Percentiles rank a stretch among this genome's conserved stretches.
These are phyloP conservation scores for Acacia confusa DNA, from an alignment of 306 rosid species.

Conservation along the genomic window DNA sequence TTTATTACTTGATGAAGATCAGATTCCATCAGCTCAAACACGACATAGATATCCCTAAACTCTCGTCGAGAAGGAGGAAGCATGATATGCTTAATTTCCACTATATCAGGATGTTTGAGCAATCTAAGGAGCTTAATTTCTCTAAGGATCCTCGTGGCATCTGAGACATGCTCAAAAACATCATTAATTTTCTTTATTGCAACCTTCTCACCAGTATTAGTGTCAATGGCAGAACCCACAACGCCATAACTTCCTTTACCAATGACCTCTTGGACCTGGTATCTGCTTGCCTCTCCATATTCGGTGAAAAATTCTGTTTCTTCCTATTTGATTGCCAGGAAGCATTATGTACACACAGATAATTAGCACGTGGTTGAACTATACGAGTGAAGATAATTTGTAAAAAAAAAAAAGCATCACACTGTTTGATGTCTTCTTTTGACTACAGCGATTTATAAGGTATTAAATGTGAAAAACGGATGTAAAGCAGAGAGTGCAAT, in stretches of 20 bases:
- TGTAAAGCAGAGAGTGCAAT: neutral
- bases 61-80: conserved; percentile 51
- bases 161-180: conserved; percentile 53
- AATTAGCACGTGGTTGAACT: neutral
- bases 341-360: neutral
- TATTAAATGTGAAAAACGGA: neutral
- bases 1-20: conserved; percentile 53
- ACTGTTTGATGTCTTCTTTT: neutral
- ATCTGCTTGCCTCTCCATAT: conserved; percentile 76
- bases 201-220: conserved; percentile 36
- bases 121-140: conserved; percentile 46
- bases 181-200: conserved; percentile 52
- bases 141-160: conserved; percentile 48
- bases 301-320: conserved; percentile 92
- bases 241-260: conserved; percentile 58
- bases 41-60: conserved; percentile 50
- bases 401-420: neutral
- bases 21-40: conserved; percentile 59
- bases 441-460: neutral
- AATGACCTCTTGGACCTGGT: conserved; percentile 40
- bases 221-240: conserved; percentile 44
- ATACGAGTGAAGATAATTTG: neutral
- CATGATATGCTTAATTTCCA: conserved; percentile 51
- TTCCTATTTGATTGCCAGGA: conserved; percentile 36
- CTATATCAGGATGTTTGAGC: conserved; percentile 50